Evolutionary conservation across 2,329 filamentous ascomycete species (phyloP).

Genomic region (Fusarium subtropicale): DNA sequence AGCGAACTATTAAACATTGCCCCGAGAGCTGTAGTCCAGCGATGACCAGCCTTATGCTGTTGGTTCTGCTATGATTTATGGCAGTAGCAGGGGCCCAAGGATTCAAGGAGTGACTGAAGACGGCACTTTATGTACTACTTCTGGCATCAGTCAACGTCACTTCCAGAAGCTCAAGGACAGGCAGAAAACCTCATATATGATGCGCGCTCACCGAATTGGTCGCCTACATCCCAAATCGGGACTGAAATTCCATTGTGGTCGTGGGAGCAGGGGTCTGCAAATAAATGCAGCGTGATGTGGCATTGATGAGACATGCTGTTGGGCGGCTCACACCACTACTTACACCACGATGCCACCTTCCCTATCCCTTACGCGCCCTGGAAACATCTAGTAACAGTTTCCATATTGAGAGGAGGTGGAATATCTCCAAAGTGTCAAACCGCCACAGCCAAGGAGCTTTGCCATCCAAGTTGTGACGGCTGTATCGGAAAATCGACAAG

Average conservation of each 20-base stretch:
- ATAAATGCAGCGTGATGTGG: slow-evolving; percentile 1
- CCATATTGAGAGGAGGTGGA: neutral
- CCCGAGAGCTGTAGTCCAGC: neutral
- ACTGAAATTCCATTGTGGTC: neutral
- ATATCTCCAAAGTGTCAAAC: neutral
- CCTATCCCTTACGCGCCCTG: neutral
- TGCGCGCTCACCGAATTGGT: neutral
- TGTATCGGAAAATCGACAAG: neutral
- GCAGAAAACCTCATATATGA: neutral
- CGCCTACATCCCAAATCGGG: neutral
- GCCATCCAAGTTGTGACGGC: neutral
- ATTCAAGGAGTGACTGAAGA: neutral
- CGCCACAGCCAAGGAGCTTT: neutral
- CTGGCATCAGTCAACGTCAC: neutral
- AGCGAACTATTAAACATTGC: neutral
- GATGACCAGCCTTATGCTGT: neutral
- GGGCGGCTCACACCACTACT: neutral
- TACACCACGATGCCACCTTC: neutral
- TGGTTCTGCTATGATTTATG: neutral
- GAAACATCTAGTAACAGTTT: neutral
- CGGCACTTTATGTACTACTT: neutral
- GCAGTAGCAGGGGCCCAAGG: neutral
- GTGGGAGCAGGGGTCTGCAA: neutral
- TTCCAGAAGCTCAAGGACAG: neutral
- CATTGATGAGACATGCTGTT: slow-evolving; percentile 3